Conservation (phyloP, 495 filamentous ascomycete species). For the Annulohypoxylon bovei region DNA sequence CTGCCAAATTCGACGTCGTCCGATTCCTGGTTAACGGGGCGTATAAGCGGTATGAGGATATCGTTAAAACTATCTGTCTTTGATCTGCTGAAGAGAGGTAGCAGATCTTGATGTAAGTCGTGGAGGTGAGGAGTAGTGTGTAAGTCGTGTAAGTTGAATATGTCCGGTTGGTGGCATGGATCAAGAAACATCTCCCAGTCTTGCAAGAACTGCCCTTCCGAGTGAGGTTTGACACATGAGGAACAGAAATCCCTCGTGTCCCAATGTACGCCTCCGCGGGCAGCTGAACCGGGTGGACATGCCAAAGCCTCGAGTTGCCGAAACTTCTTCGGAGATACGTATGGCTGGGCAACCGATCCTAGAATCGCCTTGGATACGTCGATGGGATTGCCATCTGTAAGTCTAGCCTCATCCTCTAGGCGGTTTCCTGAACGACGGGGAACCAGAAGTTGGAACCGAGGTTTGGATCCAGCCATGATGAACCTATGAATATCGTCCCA, state of each 20-base stretch:
- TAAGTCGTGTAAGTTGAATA: constrained; percentile 77
- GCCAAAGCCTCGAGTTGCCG: constrained; percentile 59
- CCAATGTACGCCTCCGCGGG: constrained; percentile 63
- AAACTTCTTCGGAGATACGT: constrained; percentile 58
- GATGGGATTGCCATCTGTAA: constrained; percentile 6
- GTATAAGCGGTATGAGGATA: constrained; percentile 85
- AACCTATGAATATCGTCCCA: constrained; percentile 60
- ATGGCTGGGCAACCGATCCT: constrained; percentile 31
- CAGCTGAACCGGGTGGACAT: constrained; percentile 68
- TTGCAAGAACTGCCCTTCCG: constrained; percentile 70
- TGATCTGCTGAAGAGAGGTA: constrained; percentile 79
- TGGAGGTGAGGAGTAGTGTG: constrained; percentile 71
- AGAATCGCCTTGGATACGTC: neutral
- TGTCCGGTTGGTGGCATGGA: constrained; percentile 82
- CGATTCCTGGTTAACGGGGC: constrained; percentile 66
- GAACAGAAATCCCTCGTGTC: constrained; percentile 67
- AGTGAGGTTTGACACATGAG: constrained; percentile 71
- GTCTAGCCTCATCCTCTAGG: constrained; percentile 43
- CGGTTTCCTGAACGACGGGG: constrained; percentile 52
- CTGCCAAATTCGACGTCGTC: constrained; percentile 57
- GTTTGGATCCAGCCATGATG: constrained; percentile 48
- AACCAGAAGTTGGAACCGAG: constrained; percentile 38
- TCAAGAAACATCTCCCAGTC: constrained; percentile 72
- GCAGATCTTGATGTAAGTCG: constrained; percentile 67
- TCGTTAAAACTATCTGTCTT: constrained; percentile 71